These are phyloP conservation scores for Talaromyces rugulosus DNA, from an alignment of 2,329 filamentous ascomycete species.

Conservation along the genomic window DNA sequence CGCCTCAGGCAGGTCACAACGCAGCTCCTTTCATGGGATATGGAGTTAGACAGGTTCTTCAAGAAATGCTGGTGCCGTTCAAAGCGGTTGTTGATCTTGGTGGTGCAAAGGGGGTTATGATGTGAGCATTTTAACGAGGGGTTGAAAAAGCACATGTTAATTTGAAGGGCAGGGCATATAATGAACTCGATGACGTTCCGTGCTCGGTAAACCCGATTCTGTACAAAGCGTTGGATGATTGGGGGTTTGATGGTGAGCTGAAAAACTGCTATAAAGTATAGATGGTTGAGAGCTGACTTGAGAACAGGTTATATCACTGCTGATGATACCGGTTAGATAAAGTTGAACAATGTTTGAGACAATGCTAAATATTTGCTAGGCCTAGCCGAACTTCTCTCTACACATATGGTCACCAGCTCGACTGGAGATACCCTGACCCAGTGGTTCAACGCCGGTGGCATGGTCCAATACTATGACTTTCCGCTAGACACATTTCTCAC, in stretches of 20 bases:
- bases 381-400: background rate
- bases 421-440: conserved; percentile 39
- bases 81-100: conserved; percentile 42
- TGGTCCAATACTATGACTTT: conserved; percentile 46
- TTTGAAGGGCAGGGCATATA: background rate
- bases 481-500: conserved; percentile 37
- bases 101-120: conserved; percentile 42
- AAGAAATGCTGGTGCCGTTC: conserved; percentile 42
- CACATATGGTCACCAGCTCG: conserved; percentile 28
- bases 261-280: background rate
- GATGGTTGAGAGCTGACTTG: background rate
- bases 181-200: background rate
- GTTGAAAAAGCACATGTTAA: background rate
- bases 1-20: conserved; percentile 41
- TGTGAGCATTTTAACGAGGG: conserved; percentile 22
- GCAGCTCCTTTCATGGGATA: conserved; percentile 43
- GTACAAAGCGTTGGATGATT: background rate
- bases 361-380: background rate
- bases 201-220: background rate
- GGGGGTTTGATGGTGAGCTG: background rate
- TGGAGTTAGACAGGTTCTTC: conserved; percentile 40
- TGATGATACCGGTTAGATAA: background rate
- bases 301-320: background rate
- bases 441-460: conserved; percentile 44
- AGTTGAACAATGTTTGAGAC: background rate